Conservation (phyloP, 1,284 basidiomycete genomes). For the Rhodotorula sp. region DNA sequence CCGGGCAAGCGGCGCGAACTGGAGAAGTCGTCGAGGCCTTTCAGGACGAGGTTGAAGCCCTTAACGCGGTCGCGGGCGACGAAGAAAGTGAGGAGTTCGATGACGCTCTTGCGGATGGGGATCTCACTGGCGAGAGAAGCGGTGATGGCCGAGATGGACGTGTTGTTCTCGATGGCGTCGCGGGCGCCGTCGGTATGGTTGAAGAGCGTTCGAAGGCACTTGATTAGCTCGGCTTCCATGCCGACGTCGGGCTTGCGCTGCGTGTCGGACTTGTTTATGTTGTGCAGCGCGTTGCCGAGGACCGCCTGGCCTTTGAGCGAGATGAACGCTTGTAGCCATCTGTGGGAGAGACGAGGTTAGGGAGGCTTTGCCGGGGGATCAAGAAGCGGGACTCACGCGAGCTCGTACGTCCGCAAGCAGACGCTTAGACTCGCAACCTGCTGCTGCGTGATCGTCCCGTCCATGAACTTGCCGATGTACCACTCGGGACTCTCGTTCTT, state of each 20-base stretch:
- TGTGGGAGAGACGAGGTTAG: slow-evolving; percentile 16
- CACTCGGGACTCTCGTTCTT: slow-evolving; percentile 49
- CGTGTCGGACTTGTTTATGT: slow-evolving; percentile 64
- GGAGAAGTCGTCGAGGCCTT: slow-evolving; percentile 55
- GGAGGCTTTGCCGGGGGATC: neutral
- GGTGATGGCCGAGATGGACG: slow-evolving; percentile 76
- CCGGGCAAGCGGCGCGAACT: slow-evolving; percentile 59
- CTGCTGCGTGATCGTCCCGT: slow-evolving; percentile 76
- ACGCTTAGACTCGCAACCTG: slow-evolving; percentile 74
- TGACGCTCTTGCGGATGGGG: slow-evolving; percentile 71
- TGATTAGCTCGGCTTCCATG: slow-evolving; percentile 85
- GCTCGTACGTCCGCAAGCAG: slow-evolving; percentile 74
- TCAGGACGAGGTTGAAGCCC: slow-evolving; percentile 54
- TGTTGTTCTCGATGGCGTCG: slow-evolving; percentile 74
- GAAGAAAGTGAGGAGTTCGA: slow-evolving; percentile 68
- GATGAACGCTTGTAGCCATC: slow-evolving; percentile 56
- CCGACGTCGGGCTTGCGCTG: slow-evolving; percentile 59
- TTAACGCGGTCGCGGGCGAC: slow-evolving; percentile 52
- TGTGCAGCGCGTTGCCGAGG: slow-evolving; percentile 73
- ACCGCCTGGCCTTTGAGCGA: slow-evolving; percentile 77
- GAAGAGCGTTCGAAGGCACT: slow-evolving; percentile 80
- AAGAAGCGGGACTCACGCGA: slow-evolving; percentile 59
- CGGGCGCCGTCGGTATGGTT: slow-evolving; percentile 71
- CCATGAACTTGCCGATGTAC: slow-evolving; percentile 87
- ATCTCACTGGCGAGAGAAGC: slow-evolving; percentile 81